Base-by-base conservation (phyloP, 306 rosid genomes). In the Oxytropis ochrocephala region DNA sequence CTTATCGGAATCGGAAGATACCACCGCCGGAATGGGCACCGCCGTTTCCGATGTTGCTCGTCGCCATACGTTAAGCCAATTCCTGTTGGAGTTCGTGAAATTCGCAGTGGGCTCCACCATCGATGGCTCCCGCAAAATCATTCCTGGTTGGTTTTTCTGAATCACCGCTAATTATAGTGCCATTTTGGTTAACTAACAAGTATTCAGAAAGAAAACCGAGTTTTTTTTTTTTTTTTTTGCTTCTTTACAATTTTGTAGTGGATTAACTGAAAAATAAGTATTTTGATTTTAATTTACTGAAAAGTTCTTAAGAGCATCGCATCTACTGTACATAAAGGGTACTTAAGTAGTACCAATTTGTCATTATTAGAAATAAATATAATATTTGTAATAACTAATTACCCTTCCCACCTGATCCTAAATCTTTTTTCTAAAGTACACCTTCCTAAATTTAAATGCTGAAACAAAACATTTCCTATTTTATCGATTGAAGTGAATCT, bases 81-180 rank as follows among this genome's bases (percentile, higher is more conserved):
- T 91, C 64, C 81, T 91, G 19, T 33, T 13, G 3, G 69, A 69
- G 38, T n/a, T 89, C 75, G 78, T 83, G 78, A 89, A 82, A 79
- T 89, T 89, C 56, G 86, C 90, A 39, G 74, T 84, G 1, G 94
- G 84, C 52, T 87, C 94, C 46, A 75, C 87, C 52, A 55, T 87
- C 76, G 81, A 71, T 17, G 72, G 60, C 66, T 76, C 91, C 66
- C 84, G 84, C 84, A 77, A 70, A 75, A 54, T 84, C 70, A 58
- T 72, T 77, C 72, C 84, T 3, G 96, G 97, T 91, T 58, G 4
- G 82, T 73, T 57, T 42, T 41, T 41, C 38, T n/a, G 16, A 14
- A 35, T 52, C 32, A 44, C 14, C 19, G 32, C 43, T 33, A 33
- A 33, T 33, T 16, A 19, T 38, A 24, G 19, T 39, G 4, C 27